These are phyloP conservation scores for Termitomyces sp. DNA, from an alignment of 768 basidiomycete genomes.

Conservation along the genomic window DNA sequence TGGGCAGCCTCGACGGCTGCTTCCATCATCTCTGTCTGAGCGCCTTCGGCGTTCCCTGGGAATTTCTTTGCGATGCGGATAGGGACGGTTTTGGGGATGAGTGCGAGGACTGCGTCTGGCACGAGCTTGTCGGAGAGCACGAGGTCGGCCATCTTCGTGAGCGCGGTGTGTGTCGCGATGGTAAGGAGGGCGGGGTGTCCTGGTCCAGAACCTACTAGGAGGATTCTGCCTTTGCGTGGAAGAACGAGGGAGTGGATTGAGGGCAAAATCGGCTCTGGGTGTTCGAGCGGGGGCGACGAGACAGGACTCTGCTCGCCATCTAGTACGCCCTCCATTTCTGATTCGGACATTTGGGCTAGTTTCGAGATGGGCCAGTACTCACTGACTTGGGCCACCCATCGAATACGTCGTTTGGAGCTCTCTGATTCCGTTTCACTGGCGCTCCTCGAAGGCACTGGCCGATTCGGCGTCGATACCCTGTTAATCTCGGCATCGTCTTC, in stretches of 20 bases:
- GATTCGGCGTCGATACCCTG: constrained; percentile 54
- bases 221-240: constrained; percentile 58
- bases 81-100: constrained; percentile 69
- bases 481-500: constrained; percentile 41
- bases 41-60: constrained; percentile 94
- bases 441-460: constrained; percentile 54
- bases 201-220: constrained; percentile 92
- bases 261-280: constrained; percentile 7
- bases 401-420: constrained; percentile 61
- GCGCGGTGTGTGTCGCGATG: constrained; percentile 72
- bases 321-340: constrained; percentile 64
- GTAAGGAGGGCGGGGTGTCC: constrained; percentile 94
- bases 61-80: constrained; percentile 94
- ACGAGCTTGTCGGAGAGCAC: constrained; percentile 97
- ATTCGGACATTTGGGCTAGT: constrained; percentile 60
- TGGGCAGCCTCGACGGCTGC: constrained; percentile 79
- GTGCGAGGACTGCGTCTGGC: constrained; percentile 76
- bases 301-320: constrained; percentile 26
- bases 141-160: constrained; percentile 77
- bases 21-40: constrained; percentile 93
- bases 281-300: constrained; percentile 10
- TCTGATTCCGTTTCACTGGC: constrained; percentile 35
- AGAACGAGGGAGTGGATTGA: constrained; percentile 29
- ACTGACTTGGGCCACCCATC: constrained; percentile 94
- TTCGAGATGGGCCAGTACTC: constrained; percentile 90